Base-by-base conservation (phyloP, 352 stramenopile species). In the Globisporangium heterothallicum region DNA sequence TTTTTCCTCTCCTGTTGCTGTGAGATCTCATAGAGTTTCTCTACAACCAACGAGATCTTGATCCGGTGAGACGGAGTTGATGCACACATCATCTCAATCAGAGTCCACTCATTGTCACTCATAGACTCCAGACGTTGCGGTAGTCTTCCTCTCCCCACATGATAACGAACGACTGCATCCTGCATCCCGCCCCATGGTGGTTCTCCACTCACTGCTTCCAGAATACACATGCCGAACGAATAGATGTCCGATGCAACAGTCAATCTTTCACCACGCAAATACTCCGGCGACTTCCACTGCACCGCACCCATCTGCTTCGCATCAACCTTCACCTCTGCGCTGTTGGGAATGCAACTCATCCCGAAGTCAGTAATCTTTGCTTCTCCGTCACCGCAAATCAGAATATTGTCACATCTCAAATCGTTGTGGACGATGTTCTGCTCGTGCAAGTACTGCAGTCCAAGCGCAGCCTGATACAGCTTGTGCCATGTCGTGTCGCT, bases 361-460 rank as follows among this genome's bases (percentile, higher is more conserved):
- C 52, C 42, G 21, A 58, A 58, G 19, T 52, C 51, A 7, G 43
- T 45, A 29, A 58, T 51, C 32, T 58, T 58, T 6, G 32, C 32
- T 12, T 51, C 34, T 6, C 30, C 19, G 29, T 51, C 27, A 5
- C 18, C 42, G 10, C 30, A 29, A 22, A 59, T 22, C 18, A 59
- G 30, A 9, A 59, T 27, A n/a, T 59, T 59, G 40, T 59, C 52
- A 6, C 42, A 38, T n/a, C 53, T 59, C 22, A 59, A 26, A 16
- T 59, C 52, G 21, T 48, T 47, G 25, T 59, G 52, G 14, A 53
- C 35, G 14, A 59, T 45, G n/a, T 24, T 29, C 16, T 22, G 43
- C 12, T 54, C n/a, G 18, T 59, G 53, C 25, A 59, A 25, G 22
- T 59, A 59, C 36, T 59, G 18, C 25, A 55, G 4, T 6, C 53